These are phyloP conservation scores for Penicillium lagena DNA, from an alignment of 495 filamentous ascomycete genomes.

Conservation along the genomic window DNA sequence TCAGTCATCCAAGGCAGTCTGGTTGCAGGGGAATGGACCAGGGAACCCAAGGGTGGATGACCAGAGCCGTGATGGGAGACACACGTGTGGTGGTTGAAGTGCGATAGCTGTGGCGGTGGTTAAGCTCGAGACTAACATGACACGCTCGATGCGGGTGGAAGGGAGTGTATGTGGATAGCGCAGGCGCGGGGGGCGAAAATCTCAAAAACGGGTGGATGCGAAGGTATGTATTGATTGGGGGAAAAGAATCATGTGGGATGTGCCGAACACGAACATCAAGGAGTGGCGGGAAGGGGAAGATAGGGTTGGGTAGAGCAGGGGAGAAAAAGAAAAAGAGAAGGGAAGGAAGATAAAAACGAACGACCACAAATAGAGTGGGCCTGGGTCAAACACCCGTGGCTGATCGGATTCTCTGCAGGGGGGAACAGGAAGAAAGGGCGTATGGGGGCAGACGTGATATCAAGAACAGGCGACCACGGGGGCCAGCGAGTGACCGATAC, in stretches of 20 bases:
- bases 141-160: conserved; percentile 1
- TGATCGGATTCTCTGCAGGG: conserved; percentile 26
- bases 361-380: conserved; percentile 21
- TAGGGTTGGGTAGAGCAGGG: conserved; percentile 6
- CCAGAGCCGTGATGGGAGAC: neutral
- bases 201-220: conserved; percentile 10
- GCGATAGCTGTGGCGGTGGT: conserved; percentile 5
- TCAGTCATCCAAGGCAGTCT: conserved; percentile 27
- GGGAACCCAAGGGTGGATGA: neutral
- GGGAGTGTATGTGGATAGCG: conserved; percentile 2
- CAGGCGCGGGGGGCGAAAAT: conserved; percentile 18
- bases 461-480: conserved; percentile 4
- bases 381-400: conserved; percentile 12
- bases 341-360: conserved; percentile 9
- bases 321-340: conserved; percentile 10
- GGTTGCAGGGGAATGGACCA: conserved; percentile 5
- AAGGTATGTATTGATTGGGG: neutral
- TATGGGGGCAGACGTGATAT: conserved; percentile 10
- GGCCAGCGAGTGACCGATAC: neutral
- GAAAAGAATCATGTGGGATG: no score
- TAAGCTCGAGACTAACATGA: no score
- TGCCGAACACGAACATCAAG: conserved; percentile 1
- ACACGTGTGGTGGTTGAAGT: no score
- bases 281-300: conserved; percentile 4
- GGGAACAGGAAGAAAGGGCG: conserved; percentile 3